Evolutionary conservation across 2,329 filamentous ascomycete genomes (phyloP), one percentile per base, ranked within the genome.

Genomic region (Aspergillus sp.): DNA sequence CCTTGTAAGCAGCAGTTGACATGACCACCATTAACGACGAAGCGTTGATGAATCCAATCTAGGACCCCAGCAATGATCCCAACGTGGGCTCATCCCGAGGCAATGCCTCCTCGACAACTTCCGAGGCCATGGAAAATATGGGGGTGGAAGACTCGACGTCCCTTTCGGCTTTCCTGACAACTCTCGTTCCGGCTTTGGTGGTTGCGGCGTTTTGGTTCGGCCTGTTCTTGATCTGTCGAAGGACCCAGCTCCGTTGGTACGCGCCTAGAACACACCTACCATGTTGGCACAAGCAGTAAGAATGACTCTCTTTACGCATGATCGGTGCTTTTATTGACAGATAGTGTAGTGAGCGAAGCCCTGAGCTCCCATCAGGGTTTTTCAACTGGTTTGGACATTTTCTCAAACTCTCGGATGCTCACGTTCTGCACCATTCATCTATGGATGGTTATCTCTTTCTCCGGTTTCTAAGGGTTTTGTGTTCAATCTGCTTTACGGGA

Each of bases 371-470:
- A 2, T 71, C 71, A 1, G 80, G 82, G 47, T 74, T 83, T 59
- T 71, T 85, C 52, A 82, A 82, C 63, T 87, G 84, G 84, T 78
- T 86, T 54, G 66, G 77, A 2, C 70, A 81, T 0, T 84, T 85
- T 67, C 76, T 80, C 55, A 77, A 78, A 49, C 80, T 87, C 10
- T 80, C 84, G 6, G 93, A 98, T 73, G 86, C 87, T 22, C 90
- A 91, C 71, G 86, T 93, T n/a, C 86, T 98, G 7, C 90, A 95
- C 68, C 91, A 96, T 78, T 91, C 92, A 65, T 96, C 92, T 1
- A 85, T 98, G 55, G 94, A 98, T 73, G 90, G 90, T 24, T 98
- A 93, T 76, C 87, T 98, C 49, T 96, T 96, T 75, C 82, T 98
- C 24, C 91, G 94, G 22, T 96, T 94, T 68, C 79, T 98, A 63